Percentiles rank a stretch among this genome's conserved stretches.
Conservation (phyloP, 2,329 filamentous ascomycete species). For the Metarhizium album region DNA sequence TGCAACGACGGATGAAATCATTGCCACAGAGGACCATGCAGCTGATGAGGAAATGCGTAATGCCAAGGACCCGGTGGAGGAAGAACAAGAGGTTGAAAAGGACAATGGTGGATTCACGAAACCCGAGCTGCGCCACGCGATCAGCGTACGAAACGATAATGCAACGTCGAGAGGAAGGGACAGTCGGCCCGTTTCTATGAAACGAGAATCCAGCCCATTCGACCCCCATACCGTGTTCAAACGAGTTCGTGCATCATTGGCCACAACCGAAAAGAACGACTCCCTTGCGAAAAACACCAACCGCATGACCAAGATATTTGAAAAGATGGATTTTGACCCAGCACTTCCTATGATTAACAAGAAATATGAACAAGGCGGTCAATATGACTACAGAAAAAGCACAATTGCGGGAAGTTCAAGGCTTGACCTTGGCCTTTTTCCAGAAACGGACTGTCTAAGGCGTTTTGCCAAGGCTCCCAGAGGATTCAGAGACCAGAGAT, state of each 20-base stretch:
- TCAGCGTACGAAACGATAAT: constrained; percentile 40
- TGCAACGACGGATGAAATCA: constrained; percentile 4
- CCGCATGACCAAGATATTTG: constrained; percentile 38
- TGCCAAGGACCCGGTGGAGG: constrained; percentile 7
- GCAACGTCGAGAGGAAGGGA: constrained; percentile 19
- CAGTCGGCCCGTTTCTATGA: constrained; percentile 24
- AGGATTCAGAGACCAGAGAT: constrained; percentile 18
- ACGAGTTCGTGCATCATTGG: constrained; percentile 39
- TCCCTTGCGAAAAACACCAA: constrained; percentile 11
- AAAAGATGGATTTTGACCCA: constrained; percentile 43
- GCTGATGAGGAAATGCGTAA: constrained; percentile 10
- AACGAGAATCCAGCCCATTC: constrained; percentile 46
- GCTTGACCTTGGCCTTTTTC: constrained; percentile 23
- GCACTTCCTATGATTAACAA: constrained; percentile 42
- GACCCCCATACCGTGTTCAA: constrained; percentile 49
- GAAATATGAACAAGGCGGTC: constrained; percentile 47
- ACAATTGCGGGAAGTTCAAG: constrained; percentile 19
- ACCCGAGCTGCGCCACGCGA: constrained; percentile 47
- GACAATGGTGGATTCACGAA: constrained; percentile 41
- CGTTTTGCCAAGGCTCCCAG: constrained; percentile 33
- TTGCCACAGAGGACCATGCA: constrained; percentile 3
- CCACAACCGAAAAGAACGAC: constrained; percentile 11
- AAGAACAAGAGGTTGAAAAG: constrained; percentile 11
- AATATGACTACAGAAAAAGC: constrained; percentile 35
- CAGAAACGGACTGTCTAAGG: constrained; percentile 37